Conservation (phyloP, 78 protist species). For the Dictyostelium capitatum region DNA sequence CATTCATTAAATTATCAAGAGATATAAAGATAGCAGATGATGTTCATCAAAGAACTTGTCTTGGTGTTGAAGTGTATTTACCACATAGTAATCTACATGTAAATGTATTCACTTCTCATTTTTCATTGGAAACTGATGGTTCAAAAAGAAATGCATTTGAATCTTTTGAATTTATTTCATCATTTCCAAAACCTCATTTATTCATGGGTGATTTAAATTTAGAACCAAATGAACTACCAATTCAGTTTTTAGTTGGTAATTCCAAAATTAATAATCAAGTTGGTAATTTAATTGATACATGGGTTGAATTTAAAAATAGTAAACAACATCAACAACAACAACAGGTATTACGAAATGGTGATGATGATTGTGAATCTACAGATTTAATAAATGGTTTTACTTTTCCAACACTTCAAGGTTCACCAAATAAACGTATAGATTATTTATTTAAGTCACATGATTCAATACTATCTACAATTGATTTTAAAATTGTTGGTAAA, state of each 20-base stretch:
- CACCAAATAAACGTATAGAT: constrained; percentile 40
- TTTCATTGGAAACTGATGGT: constrained; percentile 26
- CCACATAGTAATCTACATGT: not conserved
- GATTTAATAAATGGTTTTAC: constrained; percentile 23
- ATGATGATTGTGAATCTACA: not conserved
- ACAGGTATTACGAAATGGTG: not conserved
- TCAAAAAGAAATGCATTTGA: constrained; percentile 59
- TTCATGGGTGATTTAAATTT: constrained; percentile 60
- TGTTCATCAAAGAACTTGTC: constrained; percentile 52
- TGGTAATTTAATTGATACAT: not conserved
- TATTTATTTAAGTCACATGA: not conserved
- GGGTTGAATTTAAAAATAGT: not conserved
- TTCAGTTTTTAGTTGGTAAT: constrained; percentile 30
- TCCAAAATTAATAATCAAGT: not conserved
- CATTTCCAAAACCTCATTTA: constrained; percentile 28
- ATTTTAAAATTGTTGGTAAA: constrained; percentile 22
- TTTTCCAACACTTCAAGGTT: constrained; percentile 36
- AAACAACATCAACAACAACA: not conserved
- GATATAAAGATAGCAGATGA: constrained; percentile 6
- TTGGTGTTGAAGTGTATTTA: not conserved
- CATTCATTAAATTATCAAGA: constrained; percentile 23
- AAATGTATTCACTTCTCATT: constrained; percentile 56
- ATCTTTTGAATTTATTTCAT: not conserved
- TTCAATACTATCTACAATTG: not conserved
- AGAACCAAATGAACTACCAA: constrained; percentile 18